phyloP scores from a whole-genome alignment of 2,329 filamentous ascomycete species.

The Pseudogymnoascus pannorum region DNA sequence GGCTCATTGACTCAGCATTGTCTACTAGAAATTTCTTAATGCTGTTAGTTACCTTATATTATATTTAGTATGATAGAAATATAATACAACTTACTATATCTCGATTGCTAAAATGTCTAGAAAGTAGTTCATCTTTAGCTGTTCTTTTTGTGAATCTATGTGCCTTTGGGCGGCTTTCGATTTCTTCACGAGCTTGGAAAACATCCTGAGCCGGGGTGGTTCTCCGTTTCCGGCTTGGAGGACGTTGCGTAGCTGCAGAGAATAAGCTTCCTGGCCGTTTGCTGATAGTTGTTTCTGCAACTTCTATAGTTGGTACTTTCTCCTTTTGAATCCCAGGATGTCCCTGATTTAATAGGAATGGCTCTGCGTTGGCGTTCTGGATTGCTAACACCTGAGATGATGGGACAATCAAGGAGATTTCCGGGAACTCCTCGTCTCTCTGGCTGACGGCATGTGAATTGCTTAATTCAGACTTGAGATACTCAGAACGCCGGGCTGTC shows the following conservation, averaged over 20 bases:
- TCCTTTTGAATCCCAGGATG: background rate
- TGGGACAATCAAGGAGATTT: background rate
- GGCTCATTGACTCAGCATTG: slow-evolving; percentile 24
- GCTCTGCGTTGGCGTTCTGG: background rate
- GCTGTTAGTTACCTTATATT: background rate
- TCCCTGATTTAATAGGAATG: background rate
- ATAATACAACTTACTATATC: slow-evolving; percentile 11
- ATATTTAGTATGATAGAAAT: background rate
- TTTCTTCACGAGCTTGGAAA: background rate
- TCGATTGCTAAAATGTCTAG: slow-evolving; percentile 14
- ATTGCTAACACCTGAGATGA: background rate
- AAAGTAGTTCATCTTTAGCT: background rate
- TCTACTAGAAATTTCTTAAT: slow-evolving; percentile 26
- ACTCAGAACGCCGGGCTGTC: background rate
- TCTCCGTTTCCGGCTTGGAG: background rate
- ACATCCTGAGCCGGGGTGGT: background rate
- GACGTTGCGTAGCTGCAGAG: background rate
- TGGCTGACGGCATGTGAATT: background rate
- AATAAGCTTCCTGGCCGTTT: background rate
- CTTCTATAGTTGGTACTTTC: background rate
- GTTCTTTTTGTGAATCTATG: background rate
- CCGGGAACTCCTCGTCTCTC: background rate
- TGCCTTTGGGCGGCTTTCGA: background rate
- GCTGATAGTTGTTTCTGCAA: background rate
- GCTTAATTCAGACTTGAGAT: background rate